Evolutionary conservation across 2,329 filamentous ascomycete genomes (phyloP).

Genomic region (Aspergillus fijiensis): DNA sequence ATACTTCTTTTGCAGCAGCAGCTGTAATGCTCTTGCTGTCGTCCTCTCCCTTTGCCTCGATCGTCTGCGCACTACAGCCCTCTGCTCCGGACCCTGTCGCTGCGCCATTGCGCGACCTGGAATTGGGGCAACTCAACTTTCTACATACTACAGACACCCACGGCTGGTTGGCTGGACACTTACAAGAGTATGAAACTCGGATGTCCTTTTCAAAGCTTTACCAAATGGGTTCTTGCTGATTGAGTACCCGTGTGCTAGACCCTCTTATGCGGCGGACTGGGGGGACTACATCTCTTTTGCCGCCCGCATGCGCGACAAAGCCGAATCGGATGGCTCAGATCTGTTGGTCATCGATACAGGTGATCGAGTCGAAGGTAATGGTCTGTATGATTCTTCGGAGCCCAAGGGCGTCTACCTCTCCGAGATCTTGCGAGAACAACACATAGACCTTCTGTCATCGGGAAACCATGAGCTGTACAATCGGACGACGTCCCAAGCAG

Average conservation of each 20-base stretch:
- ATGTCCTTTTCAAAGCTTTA: background rate
- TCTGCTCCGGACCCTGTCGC: conserved; percentile 73
- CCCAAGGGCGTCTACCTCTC: conserved; percentile 89
- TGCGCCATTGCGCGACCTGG: conserved; percentile 77
- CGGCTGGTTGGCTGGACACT: conserved; percentile 91
- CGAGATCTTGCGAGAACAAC: conserved; percentile 79
- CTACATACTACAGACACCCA: conserved; percentile 96
- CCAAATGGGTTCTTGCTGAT: conserved; percentile 12
- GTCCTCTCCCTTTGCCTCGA: conserved; percentile 18
- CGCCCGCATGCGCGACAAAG: conserved; percentile 73
- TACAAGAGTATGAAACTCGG: conserved; percentile 68
- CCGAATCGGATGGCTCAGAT: conserved; percentile 76
- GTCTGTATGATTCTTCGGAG: conserved; percentile 83
- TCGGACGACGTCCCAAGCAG: conserved; percentile 70
- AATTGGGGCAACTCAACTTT: conserved; percentile 95
- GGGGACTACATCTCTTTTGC: conserved; percentile 96
- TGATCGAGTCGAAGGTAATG: conserved; percentile 90
- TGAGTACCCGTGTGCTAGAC: conserved; percentile 48
- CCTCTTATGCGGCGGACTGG: conserved; percentile 95
- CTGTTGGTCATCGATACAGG: conserved; percentile 94
- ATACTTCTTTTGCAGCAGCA: background rate
- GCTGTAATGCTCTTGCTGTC: conserved; percentile 17
- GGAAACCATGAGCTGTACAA: conserved; percentile 97
- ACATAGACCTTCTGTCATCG: conserved; percentile 78
- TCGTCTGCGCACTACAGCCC: conserved; percentile 65